Conservation (phyloP, 805 yeast genomes). For the Ogataea philodendri region DNA sequence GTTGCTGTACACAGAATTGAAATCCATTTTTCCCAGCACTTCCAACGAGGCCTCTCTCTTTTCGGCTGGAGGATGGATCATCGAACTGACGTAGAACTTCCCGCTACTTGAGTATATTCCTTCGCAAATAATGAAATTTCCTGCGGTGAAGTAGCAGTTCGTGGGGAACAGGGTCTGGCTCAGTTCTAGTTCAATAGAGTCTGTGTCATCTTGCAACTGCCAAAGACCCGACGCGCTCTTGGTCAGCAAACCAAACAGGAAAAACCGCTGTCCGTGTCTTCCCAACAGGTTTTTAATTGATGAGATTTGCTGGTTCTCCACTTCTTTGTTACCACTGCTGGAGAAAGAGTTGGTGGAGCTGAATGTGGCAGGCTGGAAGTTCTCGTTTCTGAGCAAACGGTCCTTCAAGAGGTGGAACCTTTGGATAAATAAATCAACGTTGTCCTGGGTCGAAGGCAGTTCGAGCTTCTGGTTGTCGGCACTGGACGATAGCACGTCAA, state of each 20-base stretch:
- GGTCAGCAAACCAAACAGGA: constrained; percentile 73
- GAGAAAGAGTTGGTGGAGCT: constrained; percentile 44
- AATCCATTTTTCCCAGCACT: constrained; percentile 76
- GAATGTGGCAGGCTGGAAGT: constrained; percentile 55
- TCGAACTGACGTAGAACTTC: constrained; percentile 68
- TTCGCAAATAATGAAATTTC: constrained; percentile 76
- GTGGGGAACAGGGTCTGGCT: constrained; percentile 58
- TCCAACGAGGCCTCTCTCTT: constrained; percentile 62
- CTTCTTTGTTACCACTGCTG: constrained; percentile 21
- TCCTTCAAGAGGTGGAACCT: constrained; percentile 67
- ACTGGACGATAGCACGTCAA: constrained; percentile 36
- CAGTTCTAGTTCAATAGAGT: constrained; percentile 64
- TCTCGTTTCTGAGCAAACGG: constrained; percentile 70
- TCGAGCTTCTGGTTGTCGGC: constrained; percentile 10
- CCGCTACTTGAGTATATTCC: constrained; percentile 78
- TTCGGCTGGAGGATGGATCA: constrained; percentile 90
- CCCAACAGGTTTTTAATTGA: constrained; percentile 84
- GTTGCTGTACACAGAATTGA: constrained; percentile 34
- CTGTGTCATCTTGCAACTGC: constrained; percentile 80
- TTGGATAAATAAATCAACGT: constrained; percentile 44
- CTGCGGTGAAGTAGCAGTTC: constrained; percentile 67
- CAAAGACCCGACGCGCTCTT: constrained; percentile 63
- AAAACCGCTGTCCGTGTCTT: constrained; percentile 70
- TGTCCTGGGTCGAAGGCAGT: constrained; percentile 27
- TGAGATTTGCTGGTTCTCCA: constrained; percentile 46